A percentile compares a stretch with the other conserved stretches of the same genome.
Conservation (phyloP, 495 filamentous ascomycete species). For the Neurospora tetraspora region DNA sequence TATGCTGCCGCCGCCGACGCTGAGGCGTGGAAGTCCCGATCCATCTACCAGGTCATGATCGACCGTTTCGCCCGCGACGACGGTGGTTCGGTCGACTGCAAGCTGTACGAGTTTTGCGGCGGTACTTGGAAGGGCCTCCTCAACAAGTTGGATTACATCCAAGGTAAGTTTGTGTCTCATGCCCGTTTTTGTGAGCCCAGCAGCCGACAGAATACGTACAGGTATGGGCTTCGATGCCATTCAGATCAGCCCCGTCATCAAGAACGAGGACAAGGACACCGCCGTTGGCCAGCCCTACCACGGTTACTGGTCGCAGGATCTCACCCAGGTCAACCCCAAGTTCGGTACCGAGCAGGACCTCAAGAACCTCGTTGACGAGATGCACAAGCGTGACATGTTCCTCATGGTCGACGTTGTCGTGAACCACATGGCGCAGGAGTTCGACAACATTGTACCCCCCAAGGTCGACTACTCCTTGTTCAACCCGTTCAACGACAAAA, state of each 20-base stretch:
- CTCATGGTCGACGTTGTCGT: constrained; percentile 74
- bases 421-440: constrained; percentile 62
- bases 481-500: constrained; percentile 54
- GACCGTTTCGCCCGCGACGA: constrained; percentile 64
- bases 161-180: constrained; percentile 9
- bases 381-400: constrained; percentile 56
- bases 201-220: constrained; percentile 37
- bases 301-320: constrained; percentile 65
- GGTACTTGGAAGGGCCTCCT: constrained; percentile 49
- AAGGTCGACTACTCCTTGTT: constrained; percentile 53
- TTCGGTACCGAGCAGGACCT: constrained; percentile 59
- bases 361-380: constrained; percentile 46
- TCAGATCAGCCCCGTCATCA: constrained; percentile 71
- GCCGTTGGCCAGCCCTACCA: constrained; percentile 52
- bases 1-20: constrained; percentile 14
- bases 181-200: not conserved
- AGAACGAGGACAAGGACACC: constrained; percentile 44
- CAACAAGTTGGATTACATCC: constrained; percentile 26
- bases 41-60: constrained; percentile 67
- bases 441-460: constrained; percentile 33
- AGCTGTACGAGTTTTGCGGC: constrained; percentile 56
- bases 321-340: constrained; percentile 52
- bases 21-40: constrained; percentile 50
- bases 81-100: constrained; percentile 41
- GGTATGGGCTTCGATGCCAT: constrained; percentile 72